Percentiles rank a stretch among this genome's conserved stretches.
phyloP scores from a whole-genome alignment of 2,329 filamentous ascomycete genomes.

The Sporothrix dimorphospora region DNA sequence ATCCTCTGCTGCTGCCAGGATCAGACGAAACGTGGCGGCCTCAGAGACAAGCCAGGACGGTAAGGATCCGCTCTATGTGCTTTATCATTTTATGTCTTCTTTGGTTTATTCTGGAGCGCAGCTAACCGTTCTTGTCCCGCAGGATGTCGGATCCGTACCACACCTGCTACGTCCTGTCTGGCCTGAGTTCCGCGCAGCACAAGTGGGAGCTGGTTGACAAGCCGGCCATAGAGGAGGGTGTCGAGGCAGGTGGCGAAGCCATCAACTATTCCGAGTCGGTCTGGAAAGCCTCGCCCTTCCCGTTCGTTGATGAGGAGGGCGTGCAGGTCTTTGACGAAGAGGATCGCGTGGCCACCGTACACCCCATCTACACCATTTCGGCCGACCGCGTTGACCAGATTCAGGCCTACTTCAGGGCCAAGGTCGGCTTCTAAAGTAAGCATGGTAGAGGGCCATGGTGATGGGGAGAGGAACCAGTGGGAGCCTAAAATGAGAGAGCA shows the following conservation, averaged over 20 bases:
- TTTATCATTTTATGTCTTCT: conserved; percentile 24
- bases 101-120: conserved; percentile 7
- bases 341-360: conserved; percentile 70
- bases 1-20: conserved; percentile 89
- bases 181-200: conserved; percentile 81
- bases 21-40: conserved; percentile 68
- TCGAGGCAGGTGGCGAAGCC: conserved; percentile 35
- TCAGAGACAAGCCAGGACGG: conserved; percentile 93
- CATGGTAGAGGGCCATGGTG: neutral
- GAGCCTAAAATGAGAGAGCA: no score
- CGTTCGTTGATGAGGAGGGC: conserved; percentile 53
- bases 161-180: conserved; percentile 87
- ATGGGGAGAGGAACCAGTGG: neutral
- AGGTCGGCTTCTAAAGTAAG: conserved; percentile 54
- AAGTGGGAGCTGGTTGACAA: conserved; percentile 52
- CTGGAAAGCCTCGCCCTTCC: conserved; percentile 55
- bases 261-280: conserved; percentile 12
- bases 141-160: conserved; percentile 87
- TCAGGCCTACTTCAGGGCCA: conserved; percentile 65
- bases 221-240: conserved; percentile 35
- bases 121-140: conserved; percentile 23
- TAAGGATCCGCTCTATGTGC: conserved; percentile 51
- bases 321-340: conserved; percentile 69
- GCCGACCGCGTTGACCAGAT: conserved; percentile 67
- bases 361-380: conserved; percentile 86